Evolutionary conservation across 768 basidiomycete species (phyloP), one percentile per base, ranked within the genome.

Genomic region (Cantharellus anzutake): DNA sequence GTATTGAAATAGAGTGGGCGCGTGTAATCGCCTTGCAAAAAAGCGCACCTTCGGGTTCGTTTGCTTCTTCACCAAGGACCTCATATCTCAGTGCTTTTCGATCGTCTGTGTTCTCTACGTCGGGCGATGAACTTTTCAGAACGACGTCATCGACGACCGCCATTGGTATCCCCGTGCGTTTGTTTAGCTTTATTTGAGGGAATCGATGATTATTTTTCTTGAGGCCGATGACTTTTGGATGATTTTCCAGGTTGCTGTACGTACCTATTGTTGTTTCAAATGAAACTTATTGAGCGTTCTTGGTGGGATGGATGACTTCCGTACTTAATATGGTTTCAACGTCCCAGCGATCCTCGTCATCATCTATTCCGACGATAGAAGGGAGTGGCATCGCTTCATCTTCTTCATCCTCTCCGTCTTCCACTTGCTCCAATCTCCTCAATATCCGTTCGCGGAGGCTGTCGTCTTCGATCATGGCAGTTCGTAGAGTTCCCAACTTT

Each of bases 201-300:
- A 77, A 75, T 29, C 73, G 71, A 65, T 73, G 64, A 76, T 44
- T 71, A 61, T 80, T 76, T 14, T 11, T 37, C 41, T 82, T 74
- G 20, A 82, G 80, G 35, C 80, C 78, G 61, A 99, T 92, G 40
- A 96, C 73, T 4, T 84, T 80, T 0, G 96, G 96, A 68, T 98
- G 96, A 66, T 99, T 99, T 69, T 96, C 96, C 4, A 97, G 75
- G 67, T 96, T 99, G n/a, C 90, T 85, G 68, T 92, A 93, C 5
- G 93, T 97, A 4, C 86, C 94, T 96, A 67, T 20, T 39, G 53
- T 37, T 52, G 29, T 37, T 7, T 20, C 51, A 56, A 7, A 58
- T 35, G 42, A 51, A 29, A 29, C 20, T 29, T 29, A 29, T 29
- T 5, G 4, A 5, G 37, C 5, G 53, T 50, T n/a, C 35, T 57